Base-by-base conservation (phyloP, 148 eudicot species). In the Simmondsia chinensis region DNA sequence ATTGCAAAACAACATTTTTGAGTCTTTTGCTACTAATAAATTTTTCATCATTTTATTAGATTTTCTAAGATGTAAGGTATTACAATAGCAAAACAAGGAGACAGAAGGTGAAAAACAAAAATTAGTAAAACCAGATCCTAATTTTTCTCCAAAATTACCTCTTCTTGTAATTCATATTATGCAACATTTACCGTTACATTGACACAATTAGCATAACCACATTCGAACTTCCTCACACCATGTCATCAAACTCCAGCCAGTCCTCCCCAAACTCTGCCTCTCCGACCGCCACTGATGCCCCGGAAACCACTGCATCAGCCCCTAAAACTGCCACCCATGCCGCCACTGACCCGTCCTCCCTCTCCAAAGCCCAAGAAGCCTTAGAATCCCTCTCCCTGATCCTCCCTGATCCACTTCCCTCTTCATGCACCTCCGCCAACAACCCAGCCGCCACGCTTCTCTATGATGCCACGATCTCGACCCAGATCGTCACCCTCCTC, bases 381-480 rank as follows among this genome's bases (percentile, higher is more conserved):
- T 43, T 80, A 25, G 54, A 75, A 15, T 23, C 82, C 17, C 75
- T 88, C 31, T 65, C 75, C 25, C 1, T 65, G 10, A 68, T 87
- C 63, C 78, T 88, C 65, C 57, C 68, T 1, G 28, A 54, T 30
- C 24, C 19, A 15, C 57, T 40, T 20, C 63, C 70, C 78, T 68
- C 0, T 5, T 40, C 18, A 19, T 61, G 9, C 40, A 68, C 33
- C 46, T 45, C 81, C 41, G 44, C 87, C n/a, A 56, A 67, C 28
- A 61, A 70, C 36, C 72, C 96, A 0, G 73, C 80, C n/a, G 57
- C 46, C 46, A 26, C 70, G 36, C 87, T 76, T 60, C 87, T 89
- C 31, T 68, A 65, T 37, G 73, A 79, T 63, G 35, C 65, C 12
- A 56, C 61, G 15, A 53, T 62, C 48, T 69, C 85, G 30, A 2